Base-by-base conservation (phyloP, 306 rosid genomes). In the Vigna hirtella region DNA sequence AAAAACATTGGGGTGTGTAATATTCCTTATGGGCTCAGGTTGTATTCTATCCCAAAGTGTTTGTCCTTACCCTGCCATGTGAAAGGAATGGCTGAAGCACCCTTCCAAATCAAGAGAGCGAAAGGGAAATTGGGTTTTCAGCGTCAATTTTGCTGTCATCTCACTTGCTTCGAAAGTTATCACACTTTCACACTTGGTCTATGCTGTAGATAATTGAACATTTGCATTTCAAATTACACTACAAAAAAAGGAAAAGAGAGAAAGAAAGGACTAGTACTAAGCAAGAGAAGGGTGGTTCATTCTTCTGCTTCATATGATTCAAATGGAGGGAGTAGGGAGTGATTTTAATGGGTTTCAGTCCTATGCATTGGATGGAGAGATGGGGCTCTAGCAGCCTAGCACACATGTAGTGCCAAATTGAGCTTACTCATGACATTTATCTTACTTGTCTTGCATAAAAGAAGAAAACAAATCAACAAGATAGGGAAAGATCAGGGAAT, bases 401-500 rank as follows among this genome's bases (percentile, higher is more conserved):
- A 69, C 80, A 75, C 73, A 74, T 75, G 62, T 65, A 51, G 62
- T 76, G 86, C 75, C 86, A 76, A 76, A 76, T 83, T 77, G 83
- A 77, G 62, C 18, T 76, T 42, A 32, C 52, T 72, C 70, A 67
- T 80, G 73, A 49, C 69, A 73, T 79, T 75, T 76, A 79, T 52
- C 77, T 73, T 17, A 66, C 74, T 82, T 79, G 83, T 79, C 86
- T 69, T 83, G 75, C 81, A 72, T 79, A 72, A 79, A 80, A 86
- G 83, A 79, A 83, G 81, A 77, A 80, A 82, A 83, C 89, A 86
- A 86, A 83, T 79, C 85, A 82, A 62, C 82, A 58, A 66, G 80
- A 72, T 66, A 61, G 80, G 72, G 84, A 30, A 30, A 30, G 34
- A 30, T 30, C 34, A 30, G 34, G 34, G 34, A 30, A 30, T 30